Evolutionary conservation across 2,329 filamentous ascomycete species (phyloP).

Genomic region (Aspergillus neotritici): DNA sequence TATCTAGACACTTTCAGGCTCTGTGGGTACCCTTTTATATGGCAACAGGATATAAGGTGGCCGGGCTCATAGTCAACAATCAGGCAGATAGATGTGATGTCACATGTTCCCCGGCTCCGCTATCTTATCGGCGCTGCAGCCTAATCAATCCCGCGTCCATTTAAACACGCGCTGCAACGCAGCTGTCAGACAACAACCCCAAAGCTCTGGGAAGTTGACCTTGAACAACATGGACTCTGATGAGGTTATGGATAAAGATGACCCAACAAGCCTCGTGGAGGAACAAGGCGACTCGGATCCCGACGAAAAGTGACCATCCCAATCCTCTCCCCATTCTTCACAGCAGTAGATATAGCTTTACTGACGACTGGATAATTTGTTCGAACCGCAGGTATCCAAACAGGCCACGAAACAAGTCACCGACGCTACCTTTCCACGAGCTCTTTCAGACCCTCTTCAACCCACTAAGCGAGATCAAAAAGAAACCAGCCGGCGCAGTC

Average conservation of each 20-base stretch:
- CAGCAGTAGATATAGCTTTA: not conserved
- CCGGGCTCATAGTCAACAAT: not conserved
- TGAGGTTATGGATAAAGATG: slow-evolving; percentile 16
- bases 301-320: slow-evolving; percentile 26
- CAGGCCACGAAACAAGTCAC: slow-evolving; percentile 71
- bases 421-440: slow-evolving; percentile 75
- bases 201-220: not conserved
- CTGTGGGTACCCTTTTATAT: too few species aligned
- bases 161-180: too few species aligned
- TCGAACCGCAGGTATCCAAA: slow-evolving; percentile 61
- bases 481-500: slow-evolving; percentile 55
- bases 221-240: slow-evolving; percentile 25
- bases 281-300: slow-evolving; percentile 21
- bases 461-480: slow-evolving; percentile 71
- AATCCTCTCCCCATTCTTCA: not conserved
- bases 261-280: slow-evolving; percentile 3
- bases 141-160: slow-evolving; percentile 13
- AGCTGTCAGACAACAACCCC: too few species aligned
- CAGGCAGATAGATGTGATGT: slow-evolving; percentile 15
- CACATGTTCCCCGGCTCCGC: slow-evolving; percentile 13
- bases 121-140: slow-evolving; percentile 26
- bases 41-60: too few species aligned
- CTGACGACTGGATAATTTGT: slow-evolving; percentile 5
- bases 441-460: slow-evolving; percentile 76
- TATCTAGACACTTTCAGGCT: too few species aligned